Percentiles rank a stretch among this genome's conserved stretches.
Conservation (phyloP, 768 basidiomycete genomes). For the Podaxis rugospora region DNA sequence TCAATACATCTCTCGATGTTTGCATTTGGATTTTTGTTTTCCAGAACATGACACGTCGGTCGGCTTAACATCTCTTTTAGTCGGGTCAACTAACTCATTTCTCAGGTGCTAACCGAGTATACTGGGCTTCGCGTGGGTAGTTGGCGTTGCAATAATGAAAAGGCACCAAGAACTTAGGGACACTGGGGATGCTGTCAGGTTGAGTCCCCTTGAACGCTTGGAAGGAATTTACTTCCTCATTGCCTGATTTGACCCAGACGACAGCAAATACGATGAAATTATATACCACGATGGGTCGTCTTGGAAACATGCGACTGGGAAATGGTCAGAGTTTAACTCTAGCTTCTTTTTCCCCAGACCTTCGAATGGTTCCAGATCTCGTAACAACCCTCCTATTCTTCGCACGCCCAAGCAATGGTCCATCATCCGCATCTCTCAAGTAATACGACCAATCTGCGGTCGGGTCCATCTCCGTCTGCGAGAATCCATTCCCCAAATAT, state of each 20-base stretch:
- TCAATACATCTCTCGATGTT: background rate
- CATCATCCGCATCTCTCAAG: slow-evolving; percentile 18
- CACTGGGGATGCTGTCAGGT: too few relatives aligned
- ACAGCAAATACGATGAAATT: too few relatives aligned
- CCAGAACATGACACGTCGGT: background rate
- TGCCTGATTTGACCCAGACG: too few relatives aligned
- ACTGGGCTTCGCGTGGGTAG: too few relatives aligned
- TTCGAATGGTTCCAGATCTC: background rate
- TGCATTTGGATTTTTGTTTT: background rate
- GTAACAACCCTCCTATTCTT: slow-evolving; percentile 12
- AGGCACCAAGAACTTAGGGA: too few relatives aligned
- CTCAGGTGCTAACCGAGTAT: too few relatives aligned
- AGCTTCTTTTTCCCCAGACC: background rate
- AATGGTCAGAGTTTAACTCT: background rate
- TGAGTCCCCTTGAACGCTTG: too few relatives aligned
- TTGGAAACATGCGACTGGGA: background rate
- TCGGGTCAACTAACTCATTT: too few relatives aligned
- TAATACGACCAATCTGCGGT: slow-evolving; percentile 27
- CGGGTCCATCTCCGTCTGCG: slow-evolving; percentile 24
- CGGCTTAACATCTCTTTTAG: too few relatives aligned
- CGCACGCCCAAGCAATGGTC: slow-evolving; percentile 14
- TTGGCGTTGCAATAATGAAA: too few relatives aligned
- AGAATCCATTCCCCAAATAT: slow-evolving; percentile 25
- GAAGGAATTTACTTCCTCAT: too few relatives aligned
- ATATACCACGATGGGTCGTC: too few relatives aligned